Base-by-base conservation (phyloP, 495 filamentous ascomycete species). In the Sphaerosporella brunnea region DNA sequence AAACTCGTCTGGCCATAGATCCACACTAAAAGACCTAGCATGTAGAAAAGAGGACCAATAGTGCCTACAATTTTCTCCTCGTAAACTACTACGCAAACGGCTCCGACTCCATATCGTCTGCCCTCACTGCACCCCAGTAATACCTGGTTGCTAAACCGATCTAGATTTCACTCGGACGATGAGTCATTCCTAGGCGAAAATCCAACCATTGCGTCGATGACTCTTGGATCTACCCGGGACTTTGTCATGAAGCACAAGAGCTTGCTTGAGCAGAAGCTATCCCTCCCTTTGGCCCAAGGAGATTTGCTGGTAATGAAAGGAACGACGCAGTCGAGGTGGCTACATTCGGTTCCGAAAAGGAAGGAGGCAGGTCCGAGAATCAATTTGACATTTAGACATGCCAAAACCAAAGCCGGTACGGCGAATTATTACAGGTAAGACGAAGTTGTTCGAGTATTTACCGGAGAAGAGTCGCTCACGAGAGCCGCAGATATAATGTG, bases 11-110 rank as follows among this genome's bases (percentile, higher is more conserved):
- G n/a, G n/a, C n/a, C n/a, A n/a, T n/a, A 16, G 40, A 44, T 23
- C 2, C n/a, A 18, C 24, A 21, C 35, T 1, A 39, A 13, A 26
- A 47, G 23, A 21, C 35, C 10, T 58, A 58, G 26, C 55, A 68
- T 26, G 73, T 77, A 4, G 75, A 83, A 61, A 60, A 65, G 3
- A 66, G 72, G 2, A 79, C 78, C 1, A 66, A 65, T n/a, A 65
- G 66, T 48, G 69, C 49, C 2, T 85, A 79, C 61, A 85, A 87
- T 53, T 82, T 83, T 63, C 73, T 72, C 47, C 66, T 85, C 1
- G 77, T 84, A 7, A 85, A 84, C 53, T 85, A 84, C 66, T 84
- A 84, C 62, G 72, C 75, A 25, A 68, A 65, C 23, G 80, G 78
- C 1, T 62, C 70, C 9, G 79, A 84, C 61, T 80, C 74, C 47